Percentiles rank a stretch among this genome's conserved stretches.
These are phyloP conservation scores for Kappamyces sp. DNA, from an alignment of 192 early-diverging fungal species.

Conservation along the genomic window DNA sequence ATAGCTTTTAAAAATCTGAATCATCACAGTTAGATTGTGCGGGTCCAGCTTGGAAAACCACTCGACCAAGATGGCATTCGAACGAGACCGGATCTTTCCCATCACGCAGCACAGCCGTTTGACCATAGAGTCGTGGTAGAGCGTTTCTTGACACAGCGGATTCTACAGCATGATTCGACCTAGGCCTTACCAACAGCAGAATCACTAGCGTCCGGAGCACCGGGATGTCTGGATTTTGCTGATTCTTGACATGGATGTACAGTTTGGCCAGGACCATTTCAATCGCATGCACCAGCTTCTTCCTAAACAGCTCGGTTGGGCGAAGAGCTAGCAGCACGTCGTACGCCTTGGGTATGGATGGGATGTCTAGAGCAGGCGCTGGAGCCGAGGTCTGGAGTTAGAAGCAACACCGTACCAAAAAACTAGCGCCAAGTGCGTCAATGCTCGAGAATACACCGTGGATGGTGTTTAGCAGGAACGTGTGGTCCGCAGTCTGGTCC, in stretches of 20 bases:
- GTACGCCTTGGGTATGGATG: constrained; percentile 27
- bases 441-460: constrained; percentile 33
- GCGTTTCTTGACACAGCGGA: constrained; percentile 43
- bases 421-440: constrained; percentile 35
- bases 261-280: constrained; percentile 52
- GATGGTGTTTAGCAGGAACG: constrained; percentile 31
- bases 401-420: constrained; percentile 20
- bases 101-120: constrained; percentile 38
- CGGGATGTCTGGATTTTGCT: constrained; percentile 26
- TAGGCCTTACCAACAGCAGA: constrained; percentile 27
- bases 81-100: constrained; percentile 27
- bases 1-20: constrained; percentile 45
- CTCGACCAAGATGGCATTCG: constrained; percentile 29
- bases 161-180: constrained; percentile 34
- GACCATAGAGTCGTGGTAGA: constrained; percentile 43
- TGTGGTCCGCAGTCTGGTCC: constrained; percentile 9
- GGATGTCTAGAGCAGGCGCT: constrained; percentile 31
- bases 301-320: constrained; percentile 32
- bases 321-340: constrained; percentile 22
- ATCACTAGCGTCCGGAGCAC: constrained; percentile 26
- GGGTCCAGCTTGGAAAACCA: constrained; percentile 50
- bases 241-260: constrained; percentile 31
- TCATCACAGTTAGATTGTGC: constrained; percentile 32
- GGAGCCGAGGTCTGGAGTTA: constrained; percentile 14
- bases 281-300: constrained; percentile 43